Evolutionary conservation across 805 yeast species (phyloP).

Genomic region (Candida taoyuanica): DNA sequence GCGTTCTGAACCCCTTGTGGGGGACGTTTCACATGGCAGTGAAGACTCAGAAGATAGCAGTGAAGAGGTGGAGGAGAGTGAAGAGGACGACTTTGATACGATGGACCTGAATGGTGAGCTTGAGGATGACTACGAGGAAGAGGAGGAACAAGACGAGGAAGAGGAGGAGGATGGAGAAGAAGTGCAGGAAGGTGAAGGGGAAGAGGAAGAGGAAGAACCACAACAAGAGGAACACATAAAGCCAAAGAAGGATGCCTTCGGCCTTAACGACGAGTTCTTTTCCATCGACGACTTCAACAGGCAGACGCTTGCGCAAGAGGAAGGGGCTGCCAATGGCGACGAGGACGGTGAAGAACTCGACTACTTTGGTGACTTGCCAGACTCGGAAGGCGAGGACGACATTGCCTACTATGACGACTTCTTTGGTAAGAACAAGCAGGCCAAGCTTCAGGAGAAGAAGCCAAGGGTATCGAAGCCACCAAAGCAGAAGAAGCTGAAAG

Average conservation of each 20-base stretch:
- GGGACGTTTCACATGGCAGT: no score
- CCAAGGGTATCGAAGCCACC: conserved; percentile 25
- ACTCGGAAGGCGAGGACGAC: conserved; percentile 40
- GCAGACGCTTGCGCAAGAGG: conserved; percentile 63
- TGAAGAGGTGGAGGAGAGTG: conserved; percentile 16
- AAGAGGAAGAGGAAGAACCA: conserved; percentile 25
- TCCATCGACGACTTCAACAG: conserved; percentile 79
- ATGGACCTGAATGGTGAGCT: background rate
- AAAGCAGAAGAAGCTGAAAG: conserved; percentile 22
- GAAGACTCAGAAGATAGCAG: conserved; percentile 12
- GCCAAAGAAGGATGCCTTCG: conserved; percentile 46
- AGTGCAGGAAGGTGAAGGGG: conserved; percentile 13
- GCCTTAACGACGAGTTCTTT: conserved; percentile 80
- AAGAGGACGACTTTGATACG: conserved; percentile 7
- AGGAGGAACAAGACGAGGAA: conserved; percentile 10
- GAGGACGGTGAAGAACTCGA: conserved; percentile 51
- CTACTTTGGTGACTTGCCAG: conserved; percentile 47
- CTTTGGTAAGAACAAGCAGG: conserved; percentile 37
- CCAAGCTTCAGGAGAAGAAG: conserved; percentile 2
- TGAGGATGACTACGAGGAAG: conserved; percentile 16
- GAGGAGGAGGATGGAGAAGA: conserved; percentile 8
- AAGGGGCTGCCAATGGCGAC: conserved; percentile 29
- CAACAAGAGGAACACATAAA: conserved; percentile 31
- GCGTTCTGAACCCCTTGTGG: no score
- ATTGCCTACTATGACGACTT: conserved; percentile 44